Evolutionary conservation across 2,329 filamentous ascomycete species (phyloP).

Genomic region (Trematosphaeria pertusa): DNA sequence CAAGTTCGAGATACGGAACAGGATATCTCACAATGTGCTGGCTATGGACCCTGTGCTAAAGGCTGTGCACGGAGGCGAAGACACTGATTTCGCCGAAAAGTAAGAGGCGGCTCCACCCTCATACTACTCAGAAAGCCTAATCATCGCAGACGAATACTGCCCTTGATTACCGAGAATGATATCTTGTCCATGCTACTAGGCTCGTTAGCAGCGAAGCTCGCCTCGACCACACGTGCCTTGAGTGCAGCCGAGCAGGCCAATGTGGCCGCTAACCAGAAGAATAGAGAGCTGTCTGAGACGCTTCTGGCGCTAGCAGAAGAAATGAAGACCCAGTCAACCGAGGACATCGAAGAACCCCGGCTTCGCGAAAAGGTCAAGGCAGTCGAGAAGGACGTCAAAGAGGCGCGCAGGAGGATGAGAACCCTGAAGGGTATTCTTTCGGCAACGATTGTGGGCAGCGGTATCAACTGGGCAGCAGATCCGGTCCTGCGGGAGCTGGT

Average conservation of each 20-base stretch:
- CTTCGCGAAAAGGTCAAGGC: constrained; percentile 63
- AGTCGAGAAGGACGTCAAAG: constrained; percentile 66
- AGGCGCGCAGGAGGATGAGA: constrained; percentile 71
- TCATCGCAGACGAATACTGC: constrained; percentile 66
- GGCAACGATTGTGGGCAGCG: constrained; percentile 80
- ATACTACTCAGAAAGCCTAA: constrained; percentile 14
- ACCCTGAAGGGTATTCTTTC: constrained; percentile 81
- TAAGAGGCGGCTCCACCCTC: constrained; percentile 45
- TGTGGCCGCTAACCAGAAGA: constrained; percentile 63
- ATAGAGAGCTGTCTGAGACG: constrained; percentile 67
- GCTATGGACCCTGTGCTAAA: constrained; percentile 78
- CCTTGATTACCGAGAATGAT: constrained; percentile 72
- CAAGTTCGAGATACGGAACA: constrained; percentile 72
- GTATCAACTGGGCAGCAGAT: constrained; percentile 80
- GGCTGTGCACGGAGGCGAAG: constrained; percentile 73
- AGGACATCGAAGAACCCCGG: constrained; percentile 61
- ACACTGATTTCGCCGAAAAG: constrained; percentile 72
- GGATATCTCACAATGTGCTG: constrained; percentile 72
- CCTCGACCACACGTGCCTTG: constrained; percentile 60
- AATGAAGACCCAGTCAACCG: constrained; percentile 60
- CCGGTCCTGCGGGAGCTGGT: constrained; percentile 72
- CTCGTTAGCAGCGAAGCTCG: constrained; percentile 62
- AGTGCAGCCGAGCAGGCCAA: constrained; percentile 66
- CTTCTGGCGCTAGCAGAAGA: constrained; percentile 69
- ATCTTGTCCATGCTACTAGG: constrained; percentile 69